Percentiles rank a stretch among this genome's conserved stretches.
These are phyloP conservation scores for Aphanocladium album DNA, from an alignment of 2,329 filamentous ascomycete species.

Conservation along the genomic window DNA sequence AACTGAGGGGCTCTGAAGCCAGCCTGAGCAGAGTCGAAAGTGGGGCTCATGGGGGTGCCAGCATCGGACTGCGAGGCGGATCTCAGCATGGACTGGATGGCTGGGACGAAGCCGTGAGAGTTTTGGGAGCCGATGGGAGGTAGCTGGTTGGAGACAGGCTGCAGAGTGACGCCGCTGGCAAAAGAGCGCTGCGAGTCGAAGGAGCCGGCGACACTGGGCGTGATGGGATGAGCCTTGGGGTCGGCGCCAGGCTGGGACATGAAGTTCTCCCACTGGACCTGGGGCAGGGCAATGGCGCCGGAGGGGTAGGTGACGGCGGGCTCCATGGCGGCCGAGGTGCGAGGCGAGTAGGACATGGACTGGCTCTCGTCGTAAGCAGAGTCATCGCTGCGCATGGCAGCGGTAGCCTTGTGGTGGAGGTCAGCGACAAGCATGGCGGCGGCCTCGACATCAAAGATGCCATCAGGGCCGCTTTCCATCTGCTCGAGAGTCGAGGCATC, in stretches of 20 bases:
- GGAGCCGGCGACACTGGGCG: slow-evolving; percentile 58
- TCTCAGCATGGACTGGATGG: slow-evolving; percentile 67
- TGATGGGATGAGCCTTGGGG: slow-evolving; percentile 69
- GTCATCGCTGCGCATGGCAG: slow-evolving; percentile 56
- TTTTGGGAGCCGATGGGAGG: slow-evolving; percentile 63
- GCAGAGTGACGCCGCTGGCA: slow-evolving; percentile 51
- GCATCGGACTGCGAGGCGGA: slow-evolving; percentile 66
- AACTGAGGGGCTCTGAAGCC: slow-evolving; percentile 73
- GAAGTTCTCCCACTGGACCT: slow-evolving; percentile 89
- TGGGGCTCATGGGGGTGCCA: slow-evolving; percentile 69
- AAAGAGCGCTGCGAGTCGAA: slow-evolving; percentile 65
- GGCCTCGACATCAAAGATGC: slow-evolving; percentile 91
- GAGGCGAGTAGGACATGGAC: slow-evolving; percentile 68
- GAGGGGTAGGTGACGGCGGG: slow-evolving; percentile 71
- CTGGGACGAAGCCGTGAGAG: slow-evolving; percentile 56
- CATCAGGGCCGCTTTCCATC: slow-evolving; percentile 85
- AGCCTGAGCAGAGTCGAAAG: slow-evolving; percentile 64
- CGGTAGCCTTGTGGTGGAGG: slow-evolving; percentile 90
- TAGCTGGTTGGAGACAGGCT: slow-evolving; percentile 57
- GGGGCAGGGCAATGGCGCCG: slow-evolving; percentile 74
- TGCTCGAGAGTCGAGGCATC: slow-evolving; percentile 86
- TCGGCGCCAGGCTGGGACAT: slow-evolving; percentile 66
- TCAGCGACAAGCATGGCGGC: slow-evolving; percentile 98
- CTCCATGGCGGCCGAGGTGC: slow-evolving; percentile 68
- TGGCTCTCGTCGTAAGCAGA: slow-evolving; percentile 52